phyloP scores from a whole-genome alignment of 805 yeast genomes.

The Starmerella apicola region DNA sequence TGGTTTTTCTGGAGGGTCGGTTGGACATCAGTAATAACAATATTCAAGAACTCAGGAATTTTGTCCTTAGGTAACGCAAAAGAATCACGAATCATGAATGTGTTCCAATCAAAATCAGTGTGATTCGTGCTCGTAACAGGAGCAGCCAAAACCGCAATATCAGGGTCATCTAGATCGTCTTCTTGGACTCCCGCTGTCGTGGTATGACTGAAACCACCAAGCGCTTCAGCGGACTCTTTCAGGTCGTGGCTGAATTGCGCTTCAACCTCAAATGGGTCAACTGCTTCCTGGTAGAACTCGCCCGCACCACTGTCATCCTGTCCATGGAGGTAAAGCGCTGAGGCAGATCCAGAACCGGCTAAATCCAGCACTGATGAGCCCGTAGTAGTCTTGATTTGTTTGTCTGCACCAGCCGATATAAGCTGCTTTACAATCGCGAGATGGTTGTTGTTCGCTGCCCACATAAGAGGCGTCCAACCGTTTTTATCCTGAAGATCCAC shows the following conservation, averaged over 20 bases:
- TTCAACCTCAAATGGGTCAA: conserved; percentile 20
- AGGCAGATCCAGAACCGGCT: conserved; percentile 12
- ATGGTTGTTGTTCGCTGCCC: conserved; percentile 90
- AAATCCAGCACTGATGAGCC: conserved; percentile 15
- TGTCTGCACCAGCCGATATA: conserved; percentile 38
- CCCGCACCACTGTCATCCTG: not conserved
- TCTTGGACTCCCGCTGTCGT: not conserved
- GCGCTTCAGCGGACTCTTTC: conserved; percentile 19
- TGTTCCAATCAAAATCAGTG: conserved; percentile 31
- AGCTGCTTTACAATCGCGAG: conserved; percentile 72
- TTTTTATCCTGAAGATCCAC: conserved; percentile 29
- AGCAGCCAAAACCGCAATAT: not conserved
- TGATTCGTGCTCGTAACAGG: not conserved
- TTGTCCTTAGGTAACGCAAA: conserved; percentile 29
- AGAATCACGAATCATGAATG: conserved; percentile 31
- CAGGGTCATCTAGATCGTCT: conserved; percentile 2
- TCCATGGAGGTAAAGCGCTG: conserved; percentile 8
- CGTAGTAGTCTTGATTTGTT: conserved; percentile 32
- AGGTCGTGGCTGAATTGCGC: conserved; percentile 15
- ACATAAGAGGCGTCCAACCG: conserved; percentile 61
- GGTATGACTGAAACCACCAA: conserved; percentile 16
- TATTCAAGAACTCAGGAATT: conserved; percentile 30
- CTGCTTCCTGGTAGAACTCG: conserved; percentile 18
- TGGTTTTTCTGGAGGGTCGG: conserved; percentile 30
- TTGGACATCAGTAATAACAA: conserved; percentile 26